phyloP scores from a whole-genome alignment of 2,329 filamentous ascomycete genomes.

The Cryphonectria radicalis region DNA sequence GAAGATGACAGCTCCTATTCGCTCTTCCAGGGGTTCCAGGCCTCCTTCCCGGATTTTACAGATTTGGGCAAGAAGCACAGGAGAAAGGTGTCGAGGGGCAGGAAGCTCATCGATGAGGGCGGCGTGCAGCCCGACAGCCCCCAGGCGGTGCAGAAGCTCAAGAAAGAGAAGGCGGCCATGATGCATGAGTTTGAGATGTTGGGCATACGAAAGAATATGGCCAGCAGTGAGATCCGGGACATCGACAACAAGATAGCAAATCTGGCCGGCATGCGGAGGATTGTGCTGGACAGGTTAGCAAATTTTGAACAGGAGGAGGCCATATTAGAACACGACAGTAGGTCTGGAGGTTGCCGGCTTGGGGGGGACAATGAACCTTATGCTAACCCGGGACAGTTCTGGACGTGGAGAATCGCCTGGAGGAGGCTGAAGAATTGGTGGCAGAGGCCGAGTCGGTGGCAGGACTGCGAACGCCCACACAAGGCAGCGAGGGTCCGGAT shows the following conservation, averaged over 20 bases:
- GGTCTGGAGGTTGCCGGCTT: slow-evolving; percentile 40
- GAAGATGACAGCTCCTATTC: slow-evolving; percentile 86
- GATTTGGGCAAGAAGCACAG: slow-evolving; percentile 74
- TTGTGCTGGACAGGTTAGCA: slow-evolving; percentile 85
- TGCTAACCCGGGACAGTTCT: slow-evolving; percentile 55
- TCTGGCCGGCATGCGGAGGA: slow-evolving; percentile 87
- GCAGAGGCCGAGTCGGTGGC: slow-evolving; percentile 63
- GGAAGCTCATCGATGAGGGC: slow-evolving; percentile 74
- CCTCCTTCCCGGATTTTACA: slow-evolving; percentile 73
- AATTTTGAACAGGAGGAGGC: slow-evolving; percentile 88
- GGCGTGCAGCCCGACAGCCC: slow-evolving; percentile 60
- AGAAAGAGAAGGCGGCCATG: slow-evolving; percentile 78
- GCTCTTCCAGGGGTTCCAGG: slow-evolving; percentile 95
- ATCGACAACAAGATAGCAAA: slow-evolving; percentile 98
- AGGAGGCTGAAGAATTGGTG: slow-evolving; percentile 62
- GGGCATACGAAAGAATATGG: slow-evolving; percentile 94
- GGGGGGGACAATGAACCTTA: background rate
- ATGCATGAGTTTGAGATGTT: slow-evolving; percentile 90
- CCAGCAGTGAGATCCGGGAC: slow-evolving; percentile 91
- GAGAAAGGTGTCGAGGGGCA: slow-evolving; percentile 72
- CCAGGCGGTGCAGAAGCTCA: slow-evolving; percentile 72
- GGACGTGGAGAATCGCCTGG: slow-evolving; percentile 64
- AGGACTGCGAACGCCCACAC: slow-evolving; percentile 51
- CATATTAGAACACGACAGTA: slow-evolving; percentile 85
- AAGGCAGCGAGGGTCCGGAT: slow-evolving; percentile 51